Conservation (phyloP, 1,139 yeast species). For the Suhomyces anneliseae region DNA sequence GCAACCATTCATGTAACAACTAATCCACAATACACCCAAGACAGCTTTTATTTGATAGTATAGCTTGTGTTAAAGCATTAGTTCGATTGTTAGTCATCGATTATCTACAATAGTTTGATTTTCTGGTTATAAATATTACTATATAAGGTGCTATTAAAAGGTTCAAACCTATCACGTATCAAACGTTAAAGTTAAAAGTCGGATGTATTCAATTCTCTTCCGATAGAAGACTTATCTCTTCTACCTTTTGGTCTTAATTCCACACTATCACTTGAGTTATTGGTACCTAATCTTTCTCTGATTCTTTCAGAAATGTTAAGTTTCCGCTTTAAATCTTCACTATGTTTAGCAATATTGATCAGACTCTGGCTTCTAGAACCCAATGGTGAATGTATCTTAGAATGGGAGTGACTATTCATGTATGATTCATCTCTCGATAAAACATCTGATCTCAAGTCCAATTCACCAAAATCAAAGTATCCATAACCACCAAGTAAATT, state of each 20-base stretch:
- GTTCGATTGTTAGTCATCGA: too few relatives aligned
- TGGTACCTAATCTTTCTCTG: slow-evolving; percentile 31
- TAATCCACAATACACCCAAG: too few relatives aligned
- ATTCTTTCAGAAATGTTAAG: slow-evolving; percentile 35
- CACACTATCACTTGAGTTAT: background rate
- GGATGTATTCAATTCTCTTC: slow-evolving; percentile 12
- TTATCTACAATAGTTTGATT: too few relatives aligned
- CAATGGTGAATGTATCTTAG: slow-evolving; percentile 20
- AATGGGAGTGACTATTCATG: slow-evolving; percentile 24
- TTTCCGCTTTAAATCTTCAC: slow-evolving; percentile 28
- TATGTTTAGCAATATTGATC: slow-evolving; percentile 24
- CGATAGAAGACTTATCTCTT: slow-evolving; percentile 9
- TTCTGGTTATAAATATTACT: too few relatives aligned
- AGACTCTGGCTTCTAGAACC: slow-evolving; percentile 35
- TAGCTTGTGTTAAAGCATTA: too few relatives aligned
- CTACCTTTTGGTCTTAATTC: background rate
- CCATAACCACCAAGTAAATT: slow-evolving; percentile 69
- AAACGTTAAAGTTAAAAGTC: background rate
- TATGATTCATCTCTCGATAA: slow-evolving; percentile 32
- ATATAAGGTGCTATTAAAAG: too few relatives aligned
- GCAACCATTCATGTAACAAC: background rate
- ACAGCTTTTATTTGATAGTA: too few relatives aligned
- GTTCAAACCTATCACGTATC: too few relatives aligned
- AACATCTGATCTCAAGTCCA: slow-evolving; percentile 34
- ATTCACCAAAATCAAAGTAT: slow-evolving; percentile 69